Conservation (phyloP, 495 filamentous ascomycete species). For the Penicillium coprophilum region DNA sequence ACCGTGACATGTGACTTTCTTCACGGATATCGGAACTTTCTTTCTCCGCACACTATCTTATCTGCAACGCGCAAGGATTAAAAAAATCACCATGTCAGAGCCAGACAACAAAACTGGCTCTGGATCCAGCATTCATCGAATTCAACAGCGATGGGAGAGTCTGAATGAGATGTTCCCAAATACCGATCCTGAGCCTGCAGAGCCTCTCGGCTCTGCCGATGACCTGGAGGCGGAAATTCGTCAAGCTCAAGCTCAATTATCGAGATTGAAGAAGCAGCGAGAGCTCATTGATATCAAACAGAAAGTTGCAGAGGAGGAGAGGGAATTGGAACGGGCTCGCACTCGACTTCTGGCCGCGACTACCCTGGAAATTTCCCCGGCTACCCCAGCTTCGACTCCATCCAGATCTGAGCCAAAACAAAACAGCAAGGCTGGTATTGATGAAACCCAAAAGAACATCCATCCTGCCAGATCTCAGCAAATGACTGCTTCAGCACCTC, state of each 20-base stretch:
- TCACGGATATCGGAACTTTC: constrained; percentile 5
- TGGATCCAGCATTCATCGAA: not conserved
- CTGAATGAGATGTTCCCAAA: constrained; percentile 1
- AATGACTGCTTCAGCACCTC: not conserved
- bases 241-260: constrained; percentile 9
- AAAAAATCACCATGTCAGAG: constrained; percentile 8
- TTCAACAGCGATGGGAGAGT: constrained; percentile 1
- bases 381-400: not conserved
- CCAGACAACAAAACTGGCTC: not conserved
- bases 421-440: not conserved
- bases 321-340: constrained; percentile 3
- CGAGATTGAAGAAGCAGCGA: constrained; percentile 8
- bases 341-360: not conserved
- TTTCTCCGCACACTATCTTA: constrained; percentile 7
- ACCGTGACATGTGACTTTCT: not conserved
- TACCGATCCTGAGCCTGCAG: not conserved
- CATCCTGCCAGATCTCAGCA: not conserved
- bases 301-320: constrained; percentile 10
- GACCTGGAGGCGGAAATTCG: constrained; percentile 8
- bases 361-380: not conserved
- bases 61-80: not conserved
- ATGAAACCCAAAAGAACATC: constrained; percentile 1
- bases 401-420: not conserved
- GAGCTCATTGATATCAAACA: constrained; percentile 15
- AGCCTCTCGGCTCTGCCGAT: not conserved